Percentiles rank a stretch among this genome's conserved stretches.
Conservation (phyloP, 805 yeast species). For the Hanseniaspora pseudoguilliermondii region DNA sequence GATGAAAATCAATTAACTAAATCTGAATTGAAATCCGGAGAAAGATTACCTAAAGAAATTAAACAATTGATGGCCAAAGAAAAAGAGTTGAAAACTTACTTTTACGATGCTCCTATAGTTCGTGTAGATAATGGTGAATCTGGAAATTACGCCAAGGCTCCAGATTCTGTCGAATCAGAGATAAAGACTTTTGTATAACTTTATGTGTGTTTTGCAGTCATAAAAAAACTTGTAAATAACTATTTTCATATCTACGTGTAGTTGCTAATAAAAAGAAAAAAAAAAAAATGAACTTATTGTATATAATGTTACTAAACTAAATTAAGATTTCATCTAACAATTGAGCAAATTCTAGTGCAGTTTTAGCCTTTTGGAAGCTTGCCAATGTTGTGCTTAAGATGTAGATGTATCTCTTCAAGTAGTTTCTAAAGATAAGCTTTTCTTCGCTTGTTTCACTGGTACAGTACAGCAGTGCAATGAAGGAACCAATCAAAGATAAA, state of each 20-base stretch:
- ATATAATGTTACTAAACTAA: background rate
- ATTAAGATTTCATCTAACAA: conserved; percentile 11
- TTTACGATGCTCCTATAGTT: conserved; percentile 10
- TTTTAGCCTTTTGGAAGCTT: conserved; percentile 66
- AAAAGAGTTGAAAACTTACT: conserved; percentile 7
- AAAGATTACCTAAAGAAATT: conserved; percentile 29
- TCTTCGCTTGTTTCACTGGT: conserved; percentile 56
- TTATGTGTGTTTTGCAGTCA: background rate
- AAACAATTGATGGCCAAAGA: conserved; percentile 17
- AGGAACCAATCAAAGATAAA: conserved; percentile 72
- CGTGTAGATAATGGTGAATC: conserved; percentile 9
- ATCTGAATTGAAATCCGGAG: conserved; percentile 23
- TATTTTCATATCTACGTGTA: too few relatives aligned
- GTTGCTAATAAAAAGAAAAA: too few relatives aligned
- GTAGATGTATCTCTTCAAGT: conserved; percentile 66
- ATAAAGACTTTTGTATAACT: conserved; percentile 29
- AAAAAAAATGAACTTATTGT: background rate
- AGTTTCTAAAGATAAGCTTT: conserved; percentile 48
- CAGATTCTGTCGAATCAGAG: conserved; percentile 1
- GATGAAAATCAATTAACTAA: conserved; percentile 22
- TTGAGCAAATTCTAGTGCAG: conserved; percentile 38
- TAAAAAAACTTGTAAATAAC: too few relatives aligned
- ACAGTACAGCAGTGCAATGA: conserved; percentile 67
- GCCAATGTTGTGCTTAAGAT: conserved; percentile 59
- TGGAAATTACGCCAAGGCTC: conserved; percentile 13